Conservation (phyloP, 768 basidiomycete species). For the Serendipita sp. region DNA sequence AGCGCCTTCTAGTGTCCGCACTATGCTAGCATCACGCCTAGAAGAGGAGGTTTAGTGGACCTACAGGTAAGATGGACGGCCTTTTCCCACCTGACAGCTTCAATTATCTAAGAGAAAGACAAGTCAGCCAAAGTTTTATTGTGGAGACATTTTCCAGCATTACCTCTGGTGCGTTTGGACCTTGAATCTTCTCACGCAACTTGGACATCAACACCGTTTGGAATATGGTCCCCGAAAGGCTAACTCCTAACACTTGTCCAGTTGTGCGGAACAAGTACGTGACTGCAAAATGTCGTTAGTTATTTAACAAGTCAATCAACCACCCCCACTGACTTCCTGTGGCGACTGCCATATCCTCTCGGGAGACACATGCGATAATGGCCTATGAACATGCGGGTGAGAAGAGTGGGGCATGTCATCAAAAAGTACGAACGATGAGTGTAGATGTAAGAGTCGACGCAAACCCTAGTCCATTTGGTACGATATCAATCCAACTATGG, state of each 20-base stretch:
- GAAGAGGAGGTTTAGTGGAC: not conserved
- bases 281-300: conserved; percentile 31
- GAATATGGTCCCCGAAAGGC: conserved; percentile 66
- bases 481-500: conserved; percentile 62
- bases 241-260: conserved; percentile 91
- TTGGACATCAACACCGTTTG: conserved; percentile 63
- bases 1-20: conserved; percentile 43
- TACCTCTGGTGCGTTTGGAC: conserved; percentile 56
- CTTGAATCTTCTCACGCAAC: conserved; percentile 58
- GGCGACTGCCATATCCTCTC: conserved; percentile 73
- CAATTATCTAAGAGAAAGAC: not conserved
- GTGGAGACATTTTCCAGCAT: not conserved
- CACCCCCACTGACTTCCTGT: conserved; percentile 57
- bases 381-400: conserved; percentile 34
- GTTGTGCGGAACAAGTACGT: conserved; percentile 88
- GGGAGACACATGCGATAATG: conserved; percentile 67
- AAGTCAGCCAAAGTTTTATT: not conserved
- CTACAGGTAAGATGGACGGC: not conserved
- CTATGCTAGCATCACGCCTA: conserved; percentile 41
- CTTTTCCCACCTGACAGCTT: not conserved
- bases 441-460: not conserved
- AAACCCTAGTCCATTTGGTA: conserved; percentile 61
- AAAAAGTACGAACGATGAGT: not conserved
- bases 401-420: conserved; percentile 7
- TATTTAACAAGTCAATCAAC: conserved; percentile 8